These are phyloP conservation scores for Clavariopsis aquatica DNA, from an alignment of 495 filamentous ascomycete genomes.

Conservation along the genomic window DNA sequence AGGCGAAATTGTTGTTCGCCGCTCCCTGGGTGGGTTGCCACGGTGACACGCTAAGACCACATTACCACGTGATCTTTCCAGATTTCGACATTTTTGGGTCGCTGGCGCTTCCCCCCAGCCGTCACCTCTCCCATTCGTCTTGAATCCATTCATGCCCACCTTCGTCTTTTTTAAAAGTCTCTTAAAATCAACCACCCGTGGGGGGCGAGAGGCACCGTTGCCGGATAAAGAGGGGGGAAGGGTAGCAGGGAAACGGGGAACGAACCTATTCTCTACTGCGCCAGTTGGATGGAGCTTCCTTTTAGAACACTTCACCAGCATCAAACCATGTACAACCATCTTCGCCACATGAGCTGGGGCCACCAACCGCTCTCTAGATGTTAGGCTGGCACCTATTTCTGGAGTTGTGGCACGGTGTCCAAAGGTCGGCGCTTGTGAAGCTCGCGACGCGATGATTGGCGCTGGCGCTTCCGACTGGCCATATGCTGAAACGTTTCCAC, in stretches of 20 bases:
- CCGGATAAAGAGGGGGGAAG: too few species aligned
- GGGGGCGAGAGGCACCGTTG: too few species aligned
- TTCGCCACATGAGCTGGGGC: not conserved
- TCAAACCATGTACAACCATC: not conserved
- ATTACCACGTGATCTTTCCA: not conserved
- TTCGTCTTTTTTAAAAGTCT: too few species aligned
- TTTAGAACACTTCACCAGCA: slow-evolving; percentile 3
- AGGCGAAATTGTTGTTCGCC: not conserved
- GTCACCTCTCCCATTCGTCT: not conserved
- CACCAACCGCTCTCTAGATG: not conserved
- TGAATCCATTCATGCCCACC: too few species aligned
- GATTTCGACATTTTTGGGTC: not conserved
- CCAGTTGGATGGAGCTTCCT: slow-evolving; percentile 1
- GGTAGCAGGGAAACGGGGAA: not conserved
- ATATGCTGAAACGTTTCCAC: slow-evolving; percentile 1
- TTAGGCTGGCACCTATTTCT: slow-evolving; percentile 16
- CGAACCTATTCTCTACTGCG: too few species aligned
- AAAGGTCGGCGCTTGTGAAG: not conserved
- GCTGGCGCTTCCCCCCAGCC: too few species aligned
- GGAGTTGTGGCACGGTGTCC: not conserved
- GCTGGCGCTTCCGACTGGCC: slow-evolving; percentile 8
- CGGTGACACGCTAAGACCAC: not conserved
- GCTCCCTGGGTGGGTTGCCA: slow-evolving; percentile 9
- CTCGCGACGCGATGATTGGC: not conserved
- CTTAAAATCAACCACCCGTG: too few species aligned